Conservation (phyloP, 371 early-diverging fungal species). For the Mortierella sp. region DNA sequence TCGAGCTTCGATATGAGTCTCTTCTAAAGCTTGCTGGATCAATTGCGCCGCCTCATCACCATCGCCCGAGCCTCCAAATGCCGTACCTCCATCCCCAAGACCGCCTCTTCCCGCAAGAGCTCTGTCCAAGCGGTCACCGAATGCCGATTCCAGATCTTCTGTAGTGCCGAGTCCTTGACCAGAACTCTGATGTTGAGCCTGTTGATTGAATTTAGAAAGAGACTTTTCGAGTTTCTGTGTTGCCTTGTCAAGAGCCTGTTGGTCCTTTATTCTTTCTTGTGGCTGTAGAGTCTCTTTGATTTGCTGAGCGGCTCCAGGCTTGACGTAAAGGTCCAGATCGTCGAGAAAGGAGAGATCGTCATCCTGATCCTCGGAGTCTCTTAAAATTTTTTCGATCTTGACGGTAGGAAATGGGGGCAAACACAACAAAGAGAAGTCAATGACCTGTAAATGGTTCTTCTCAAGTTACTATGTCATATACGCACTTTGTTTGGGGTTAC, state of each 20-base stretch:
- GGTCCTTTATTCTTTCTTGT: neutral
- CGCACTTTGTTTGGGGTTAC: slow-evolving; percentile 8
- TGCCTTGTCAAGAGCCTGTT: slow-evolving; percentile 19
- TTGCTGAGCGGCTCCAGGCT: slow-evolving; percentile 10
- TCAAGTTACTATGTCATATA: neutral
- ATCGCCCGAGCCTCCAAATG: neutral
- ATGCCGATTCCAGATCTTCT: slow-evolving; percentile 10
- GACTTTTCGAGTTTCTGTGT: slow-evolving; percentile 37
- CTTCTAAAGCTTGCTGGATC: slow-evolving; percentile 54
- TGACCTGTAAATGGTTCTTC: neutral
- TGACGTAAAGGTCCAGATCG: slow-evolving; percentile 14
- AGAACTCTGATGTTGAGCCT: slow-evolving; percentile 12
- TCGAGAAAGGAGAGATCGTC: slow-evolving; percentile 34
- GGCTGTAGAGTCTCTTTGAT: slow-evolving; percentile 3
- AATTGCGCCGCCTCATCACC: slow-evolving; percentile 53
- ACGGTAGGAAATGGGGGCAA: neutral
- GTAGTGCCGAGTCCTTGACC: neutral
- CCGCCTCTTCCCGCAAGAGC: too few species aligned
- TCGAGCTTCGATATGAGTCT: slow-evolving; percentile 57
- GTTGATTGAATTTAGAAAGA: slow-evolving; percentile 32
- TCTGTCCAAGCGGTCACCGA: slow-evolving; percentile 33
- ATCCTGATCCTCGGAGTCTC: slow-evolving; percentile 36
- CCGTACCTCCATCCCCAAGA: too few species aligned
- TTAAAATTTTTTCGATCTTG: slow-evolving; percentile 41
- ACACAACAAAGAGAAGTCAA: neutral